Conservation (phyloP, 2,329 filamentous ascomycete species). For the Talaromyces sp. region DNA sequence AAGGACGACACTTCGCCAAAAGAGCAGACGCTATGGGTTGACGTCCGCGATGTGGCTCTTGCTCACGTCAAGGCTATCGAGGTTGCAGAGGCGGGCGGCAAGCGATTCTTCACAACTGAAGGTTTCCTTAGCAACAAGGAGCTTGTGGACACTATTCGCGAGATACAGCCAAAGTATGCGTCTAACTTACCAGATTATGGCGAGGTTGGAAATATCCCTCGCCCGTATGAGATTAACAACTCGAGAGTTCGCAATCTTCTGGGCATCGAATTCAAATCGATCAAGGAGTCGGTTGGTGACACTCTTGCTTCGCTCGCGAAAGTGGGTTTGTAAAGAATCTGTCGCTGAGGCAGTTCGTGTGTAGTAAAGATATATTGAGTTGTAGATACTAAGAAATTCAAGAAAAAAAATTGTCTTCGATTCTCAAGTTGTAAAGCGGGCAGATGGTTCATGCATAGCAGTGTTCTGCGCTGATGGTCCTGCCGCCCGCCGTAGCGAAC, state of each 20-base stretch:
- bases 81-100: constrained; percentile 42
- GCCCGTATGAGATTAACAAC: constrained; percentile 38
- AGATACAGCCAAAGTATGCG: constrained; percentile 42
- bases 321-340: constrained; percentile 28
- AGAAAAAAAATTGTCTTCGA: neutral
- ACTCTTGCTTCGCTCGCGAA: constrained; percentile 36
- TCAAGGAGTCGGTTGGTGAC: constrained; percentile 39
- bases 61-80: constrained; percentile 49
- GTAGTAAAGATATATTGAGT: neutral
- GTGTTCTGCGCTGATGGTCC: neutral
- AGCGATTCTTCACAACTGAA: constrained; percentile 46
- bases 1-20: constrained; percentile 58
- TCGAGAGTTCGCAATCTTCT: constrained; percentile 40
- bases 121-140: constrained; percentile 44
- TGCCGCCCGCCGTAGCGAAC: constrained; percentile 24
- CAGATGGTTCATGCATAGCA: neutral
- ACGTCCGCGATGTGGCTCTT: constrained; percentile 49
- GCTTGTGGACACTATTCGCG: constrained; percentile 40
- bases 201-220: constrained; percentile 28
- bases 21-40: constrained; percentile 57
- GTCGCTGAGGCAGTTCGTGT: neutral
- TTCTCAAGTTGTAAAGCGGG: neutral
- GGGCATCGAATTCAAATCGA: constrained; percentile 39
- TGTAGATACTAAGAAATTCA: neutral
- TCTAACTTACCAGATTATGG: constrained; percentile 40